phyloP scores from a whole-genome alignment of 306 rosid species.

The Luffa acutangula region DNA sequence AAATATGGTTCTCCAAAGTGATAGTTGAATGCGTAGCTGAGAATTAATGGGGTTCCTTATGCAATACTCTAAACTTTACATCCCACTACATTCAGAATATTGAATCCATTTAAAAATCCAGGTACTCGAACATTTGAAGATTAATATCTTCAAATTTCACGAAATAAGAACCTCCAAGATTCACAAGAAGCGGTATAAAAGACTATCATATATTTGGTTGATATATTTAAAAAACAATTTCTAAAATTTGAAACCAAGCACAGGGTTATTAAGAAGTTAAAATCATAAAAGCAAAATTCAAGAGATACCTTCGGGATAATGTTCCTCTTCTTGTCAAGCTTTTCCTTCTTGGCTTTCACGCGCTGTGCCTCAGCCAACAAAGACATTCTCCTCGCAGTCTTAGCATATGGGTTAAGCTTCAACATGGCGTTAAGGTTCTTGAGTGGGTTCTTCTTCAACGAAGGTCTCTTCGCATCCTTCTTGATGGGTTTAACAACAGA shows the following conservation, averaged over 20 bases:
- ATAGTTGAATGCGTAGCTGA: neutral
- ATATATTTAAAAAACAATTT: neutral
- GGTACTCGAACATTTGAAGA: neutral
- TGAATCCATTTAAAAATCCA: neutral
- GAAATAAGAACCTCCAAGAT: too few species aligned
- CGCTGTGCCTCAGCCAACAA: slow-evolving; percentile 72
- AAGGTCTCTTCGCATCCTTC: slow-evolving; percentile 46
- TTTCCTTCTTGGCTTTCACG: slow-evolving; percentile 66
- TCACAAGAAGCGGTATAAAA: neutral
- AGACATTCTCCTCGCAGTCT: slow-evolving; percentile 69
- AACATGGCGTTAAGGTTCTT: slow-evolving; percentile 65
- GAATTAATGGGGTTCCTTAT: neutral
- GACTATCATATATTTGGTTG: neutral
- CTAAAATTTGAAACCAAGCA: neutral
- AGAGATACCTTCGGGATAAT: slow-evolving; percentile 42
- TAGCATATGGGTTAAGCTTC: slow-evolving; percentile 69
- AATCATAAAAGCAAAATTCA: neutral
- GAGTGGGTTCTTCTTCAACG: slow-evolving; percentile 71
- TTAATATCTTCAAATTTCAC: neutral
- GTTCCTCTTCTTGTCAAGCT: slow-evolving; percentile 73
- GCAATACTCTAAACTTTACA: neutral
- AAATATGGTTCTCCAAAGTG: neutral
- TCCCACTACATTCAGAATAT: neutral
- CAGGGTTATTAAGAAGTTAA: too few species aligned
- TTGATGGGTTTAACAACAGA: slow-evolving; percentile 67